Conservation (phyloP, 768 basidiomycete genomes). For the Steccherinum ochraceum region DNA sequence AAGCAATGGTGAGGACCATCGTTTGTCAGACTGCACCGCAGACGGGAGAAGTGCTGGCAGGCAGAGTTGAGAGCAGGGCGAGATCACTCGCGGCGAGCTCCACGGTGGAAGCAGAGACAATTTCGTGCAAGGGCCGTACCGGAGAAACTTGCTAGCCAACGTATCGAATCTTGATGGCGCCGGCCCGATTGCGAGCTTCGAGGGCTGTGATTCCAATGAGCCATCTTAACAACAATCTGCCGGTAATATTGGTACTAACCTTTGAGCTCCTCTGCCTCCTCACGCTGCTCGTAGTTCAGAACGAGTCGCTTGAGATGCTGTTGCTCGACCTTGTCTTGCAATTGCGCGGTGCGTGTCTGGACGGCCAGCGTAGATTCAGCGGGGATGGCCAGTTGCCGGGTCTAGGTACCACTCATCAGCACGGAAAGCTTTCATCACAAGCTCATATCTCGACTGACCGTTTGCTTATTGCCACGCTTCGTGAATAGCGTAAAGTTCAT, state of each 20-base stretch:
- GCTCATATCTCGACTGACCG: slow-evolving; percentile 39
- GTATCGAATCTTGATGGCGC: slow-evolving; percentile 73
- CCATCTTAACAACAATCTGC: slow-evolving; percentile 1
- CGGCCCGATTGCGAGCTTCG: slow-evolving; percentile 60
- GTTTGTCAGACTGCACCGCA: neutral
- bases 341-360: slow-evolving; percentile 85
- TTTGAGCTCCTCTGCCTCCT: slow-evolving; percentile 79
- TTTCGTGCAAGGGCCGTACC: slow-evolving; percentile 3
- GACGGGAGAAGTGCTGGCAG: neutral
- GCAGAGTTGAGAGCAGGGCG: neutral
- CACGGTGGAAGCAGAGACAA: slow-evolving; percentile 6
- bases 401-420: too few species aligned
- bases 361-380: slow-evolving; percentile 82
- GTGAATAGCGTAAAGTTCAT: slow-evolving; percentile 95
- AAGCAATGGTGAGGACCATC: too few species aligned
- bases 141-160: slow-evolving; percentile 41
- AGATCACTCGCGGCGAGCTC: neutral
- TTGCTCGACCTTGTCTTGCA: slow-evolving; percentile 93
- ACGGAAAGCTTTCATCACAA: too few species aligned
- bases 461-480: slow-evolving; percentile 90
- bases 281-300: slow-evolving; percentile 83
- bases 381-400: slow-evolving; percentile 85
- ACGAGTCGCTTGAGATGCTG: slow-evolving; percentile 96
- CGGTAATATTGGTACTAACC: slow-evolving; percentile 31
- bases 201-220: slow-evolving; percentile 37